Evolutionary conservation across 2,329 filamentous ascomycete species (phyloP), one percentile per base, ranked within the genome.

Genomic region (Acrocalymma vagum): DNA sequence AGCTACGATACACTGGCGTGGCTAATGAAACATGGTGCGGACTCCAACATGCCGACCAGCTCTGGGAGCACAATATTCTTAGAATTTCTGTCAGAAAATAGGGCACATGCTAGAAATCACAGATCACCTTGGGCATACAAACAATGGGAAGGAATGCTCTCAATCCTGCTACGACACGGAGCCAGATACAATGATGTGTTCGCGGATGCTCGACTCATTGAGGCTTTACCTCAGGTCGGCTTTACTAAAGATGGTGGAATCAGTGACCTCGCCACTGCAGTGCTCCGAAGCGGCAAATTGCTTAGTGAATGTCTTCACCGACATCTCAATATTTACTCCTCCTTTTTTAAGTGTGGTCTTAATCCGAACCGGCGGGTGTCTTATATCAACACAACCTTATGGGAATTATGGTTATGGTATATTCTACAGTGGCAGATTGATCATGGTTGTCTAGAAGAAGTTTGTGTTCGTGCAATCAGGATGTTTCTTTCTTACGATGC

Each of bases 391-490:
- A n/a, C n/a, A n/a, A n/a, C 34, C 5, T n/a, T 38, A 6, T 39
- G 36, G 36, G n/a, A 29, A 16, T 6, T 25, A 13, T 39, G 36
- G 36, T 14, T 39, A 6, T 30, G 36, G 36, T 25, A 39, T 21
- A 29, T 31, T 9, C 17, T 7, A 5, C 5, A 14, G 7, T 25
- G 20, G 18, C 36, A 39, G 27, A 30, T 6, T 15, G 22, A 25
- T 14, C 36, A 39, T 20, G 36, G 36, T 7, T 26, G 9, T 17
- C 14, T 39, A 5, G 36, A 39, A 16, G 27, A 30, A 6, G 17
- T 32, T 9, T 31, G 28, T 17, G 28, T 32, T 18, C 27, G 28
- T 9, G 36, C 28, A 5, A 14, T 39, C 13, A 30, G 18, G 28
- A 6, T 31, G 6, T 39, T 39, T 13, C 36, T 39, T 10, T 9